Evolutionary conservation across 108 stramenopile species (phyloP), one percentile per base, ranked within the genome.

Genomic region (Phaeodactylum tricornutum): DNA sequence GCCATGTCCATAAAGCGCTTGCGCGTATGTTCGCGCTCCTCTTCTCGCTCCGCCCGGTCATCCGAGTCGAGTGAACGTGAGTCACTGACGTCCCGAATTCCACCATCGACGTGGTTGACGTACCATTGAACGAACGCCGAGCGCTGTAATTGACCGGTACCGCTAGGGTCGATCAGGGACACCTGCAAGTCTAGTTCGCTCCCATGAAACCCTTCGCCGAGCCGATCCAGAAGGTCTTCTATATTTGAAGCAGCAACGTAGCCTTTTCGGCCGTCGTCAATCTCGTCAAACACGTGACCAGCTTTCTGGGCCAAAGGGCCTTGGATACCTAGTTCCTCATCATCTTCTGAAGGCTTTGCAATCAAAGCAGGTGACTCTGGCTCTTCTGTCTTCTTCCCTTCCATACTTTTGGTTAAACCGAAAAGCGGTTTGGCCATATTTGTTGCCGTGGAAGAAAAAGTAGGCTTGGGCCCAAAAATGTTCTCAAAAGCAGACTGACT

Each of bases 131-230:
- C 66, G 50, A 92, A 87, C 21, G 67, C 58, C 4, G 33, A 34
- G 9, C 65, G 59, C 1, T 53, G 41, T 7, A 92, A 65, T 14
- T 32, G 43, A 14, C 82, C 82, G 23, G 59, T 53, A 0, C 51
- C 53, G 27, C 53, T 27, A 6, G 70, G 73, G 39, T 82, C 84
- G 8, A 86, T 59, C 7, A 74, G 9, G 27, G 47, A 43, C 1
- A 81, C 50, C 55, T 92, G 86, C 7, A 53, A 65, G 15, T 87
- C 74, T 14, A 69, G 40, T 47, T 87, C 91, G 14, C 84, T 84
- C 2, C 91, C 91, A 59, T 84, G 66, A 52, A 92, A 87, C 29
- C 84, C 86, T 40, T 87, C 89, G 19, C 89, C 84, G 29, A 88
- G 52, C 24, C 71, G 75, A 30, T 84, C 85, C 2, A 81, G 39